These are phyloP conservation scores for Phytophthora fragariae DNA, from an alignment of 352 stramenopile genomes.

Conservation along the genomic window DNA sequence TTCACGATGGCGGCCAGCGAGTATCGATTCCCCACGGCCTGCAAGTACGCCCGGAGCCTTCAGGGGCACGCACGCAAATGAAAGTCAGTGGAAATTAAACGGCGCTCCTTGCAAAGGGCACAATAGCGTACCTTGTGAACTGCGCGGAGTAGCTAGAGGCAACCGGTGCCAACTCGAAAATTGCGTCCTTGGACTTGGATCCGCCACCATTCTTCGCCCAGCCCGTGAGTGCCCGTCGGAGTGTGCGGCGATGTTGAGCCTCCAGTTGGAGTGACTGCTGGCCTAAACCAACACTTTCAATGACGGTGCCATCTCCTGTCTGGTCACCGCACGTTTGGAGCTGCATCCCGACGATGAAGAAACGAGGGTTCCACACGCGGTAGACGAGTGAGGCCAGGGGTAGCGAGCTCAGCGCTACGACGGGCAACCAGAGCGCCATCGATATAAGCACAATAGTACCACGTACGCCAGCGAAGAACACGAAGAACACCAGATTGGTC, in stretches of 20 bases:
- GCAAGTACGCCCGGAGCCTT: constrained; percentile 32
- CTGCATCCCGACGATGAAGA: constrained; percentile 49
- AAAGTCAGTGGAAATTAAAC: neutral
- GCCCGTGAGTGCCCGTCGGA: constrained; percentile 28
- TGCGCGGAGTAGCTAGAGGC: constrained; percentile 28
- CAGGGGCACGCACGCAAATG: neutral
- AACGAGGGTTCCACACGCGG: constrained; percentile 41
- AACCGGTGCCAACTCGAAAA: constrained; percentile 40
- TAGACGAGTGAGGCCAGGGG: constrained; percentile 59
- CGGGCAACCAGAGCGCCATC: constrained; percentile 58
- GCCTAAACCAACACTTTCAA: constrained; percentile 32
- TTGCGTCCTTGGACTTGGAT: constrained; percentile 2
- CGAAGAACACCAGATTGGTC: constrained; percentile 94
- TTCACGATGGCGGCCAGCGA: constrained; percentile 38
- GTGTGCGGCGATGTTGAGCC: constrained; percentile 22
- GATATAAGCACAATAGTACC: constrained; percentile 50
- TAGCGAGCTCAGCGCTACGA: constrained; percentile 58
- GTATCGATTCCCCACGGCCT: constrained; percentile 32
- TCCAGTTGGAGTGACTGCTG: constrained; percentile 25
- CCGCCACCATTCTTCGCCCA: constrained; percentile 14
- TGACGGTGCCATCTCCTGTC: constrained; percentile 1
- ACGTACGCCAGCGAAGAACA: constrained; percentile 91
- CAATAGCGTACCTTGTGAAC: constrained; percentile 36
- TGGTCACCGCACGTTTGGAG: constrained; percentile 26
- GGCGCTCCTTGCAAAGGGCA: neutral